These are phyloP conservation scores for Pseudopithomyces maydicus DNA, from an alignment of 2,329 filamentous ascomycete genomes.

Conservation along the genomic window DNA sequence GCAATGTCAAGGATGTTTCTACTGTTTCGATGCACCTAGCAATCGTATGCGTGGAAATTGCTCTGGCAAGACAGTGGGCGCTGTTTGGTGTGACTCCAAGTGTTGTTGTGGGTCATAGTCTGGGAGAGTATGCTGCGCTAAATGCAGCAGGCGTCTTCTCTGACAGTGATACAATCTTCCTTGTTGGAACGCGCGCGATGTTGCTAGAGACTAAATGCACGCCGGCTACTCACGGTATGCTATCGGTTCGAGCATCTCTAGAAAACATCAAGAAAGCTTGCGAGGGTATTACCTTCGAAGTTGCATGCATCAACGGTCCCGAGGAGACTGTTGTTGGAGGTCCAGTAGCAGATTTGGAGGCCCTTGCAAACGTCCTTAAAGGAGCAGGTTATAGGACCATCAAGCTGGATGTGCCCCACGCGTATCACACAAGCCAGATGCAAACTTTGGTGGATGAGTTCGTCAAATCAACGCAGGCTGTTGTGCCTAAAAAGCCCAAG, in stretches of 20 bases:
- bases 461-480: constrained; percentile 58
- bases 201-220: constrained; percentile 69
- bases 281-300: constrained; percentile 55
- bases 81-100: constrained; percentile 59
- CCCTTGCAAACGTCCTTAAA: constrained; percentile 56
- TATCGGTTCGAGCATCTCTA: constrained; percentile 60
- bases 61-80: constrained; percentile 57
- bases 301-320: constrained; percentile 77
- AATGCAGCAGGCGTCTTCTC: constrained; percentile 73
- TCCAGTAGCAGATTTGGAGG: constrained; percentile 63
- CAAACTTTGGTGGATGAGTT: constrained; percentile 67
- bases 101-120: constrained; percentile 62
- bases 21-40: constrained; percentile 58
- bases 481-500: constrained; percentile 63
- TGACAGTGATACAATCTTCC: constrained; percentile 72
- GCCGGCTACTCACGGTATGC: constrained; percentile 69
- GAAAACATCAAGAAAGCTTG: constrained; percentile 60
- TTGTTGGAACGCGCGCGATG: constrained; percentile 72
- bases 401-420: constrained; percentile 67
- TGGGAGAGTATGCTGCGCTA: constrained; percentile 76
- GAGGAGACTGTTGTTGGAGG: constrained; percentile 74
- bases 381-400: constrained; percentile 63
- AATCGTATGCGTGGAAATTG: constrained; percentile 59
- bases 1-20: constrained; percentile 52
- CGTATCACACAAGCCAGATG: constrained; percentile 70